These are phyloP conservation scores for Trifolium dubium DNA, from an alignment of 306 rosid species.

Conservation along the genomic window DNA sequence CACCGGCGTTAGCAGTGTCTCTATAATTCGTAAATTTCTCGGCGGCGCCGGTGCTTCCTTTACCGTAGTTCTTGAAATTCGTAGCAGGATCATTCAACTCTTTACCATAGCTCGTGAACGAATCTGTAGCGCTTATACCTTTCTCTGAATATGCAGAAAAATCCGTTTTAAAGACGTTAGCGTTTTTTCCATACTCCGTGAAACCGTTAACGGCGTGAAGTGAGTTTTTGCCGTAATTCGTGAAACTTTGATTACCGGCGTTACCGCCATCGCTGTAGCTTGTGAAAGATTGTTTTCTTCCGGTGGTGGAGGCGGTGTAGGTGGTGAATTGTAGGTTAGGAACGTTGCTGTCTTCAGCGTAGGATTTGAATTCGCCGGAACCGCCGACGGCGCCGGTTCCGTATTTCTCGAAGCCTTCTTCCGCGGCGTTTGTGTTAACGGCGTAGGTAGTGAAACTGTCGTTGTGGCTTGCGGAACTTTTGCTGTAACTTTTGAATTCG, in stretches of 20 bases:
- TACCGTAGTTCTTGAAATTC: constrained; percentile 66
- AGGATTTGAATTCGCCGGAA: constrained; percentile 60
- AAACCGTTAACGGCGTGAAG: constrained; percentile 54
- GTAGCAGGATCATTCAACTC: constrained; percentile 56
- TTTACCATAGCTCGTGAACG: constrained; percentile 59
- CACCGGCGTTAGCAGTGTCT: constrained; percentile 65
- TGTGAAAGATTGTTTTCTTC: constrained; percentile 61
- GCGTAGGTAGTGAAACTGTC: constrained; percentile 64
- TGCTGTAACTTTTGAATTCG: constrained; percentile 81
- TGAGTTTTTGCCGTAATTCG: constrained; percentile 57
- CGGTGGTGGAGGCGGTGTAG: constrained; percentile 58
- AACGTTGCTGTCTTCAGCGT: constrained; percentile 49
- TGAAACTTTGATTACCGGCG: constrained; percentile 65
- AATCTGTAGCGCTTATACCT: constrained; percentile 45
- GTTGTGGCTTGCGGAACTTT: constrained; percentile 47
- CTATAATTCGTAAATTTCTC: constrained; percentile 71
- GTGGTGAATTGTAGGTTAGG: constrained; percentile 63
- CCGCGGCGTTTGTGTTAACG: constrained; percentile 48
- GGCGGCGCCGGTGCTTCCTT: constrained; percentile 45
- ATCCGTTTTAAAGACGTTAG: constrained; percentile 56
- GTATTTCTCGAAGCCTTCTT: constrained; percentile 69
- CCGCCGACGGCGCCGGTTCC: constrained; percentile 57
- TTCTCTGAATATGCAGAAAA: constrained; percentile 54
- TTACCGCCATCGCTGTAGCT: constrained; percentile 59
- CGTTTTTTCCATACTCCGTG: constrained; percentile 49